Evolutionary conservation across 2,329 filamentous ascomycete genomes (phyloP), one percentile per base, ranked within the genome.

Genomic region (Aspergillus thermomutatus): DNA sequence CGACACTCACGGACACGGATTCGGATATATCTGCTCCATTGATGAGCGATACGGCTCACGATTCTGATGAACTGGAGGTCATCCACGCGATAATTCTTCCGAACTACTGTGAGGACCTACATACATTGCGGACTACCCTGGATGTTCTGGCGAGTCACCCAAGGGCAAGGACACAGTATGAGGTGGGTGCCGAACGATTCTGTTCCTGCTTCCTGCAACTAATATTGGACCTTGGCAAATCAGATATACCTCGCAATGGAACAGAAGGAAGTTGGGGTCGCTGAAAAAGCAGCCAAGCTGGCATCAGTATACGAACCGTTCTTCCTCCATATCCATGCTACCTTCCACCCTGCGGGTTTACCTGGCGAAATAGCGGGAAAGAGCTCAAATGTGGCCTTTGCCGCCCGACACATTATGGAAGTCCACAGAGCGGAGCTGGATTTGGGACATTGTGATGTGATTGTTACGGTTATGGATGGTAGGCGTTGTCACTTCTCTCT

Each of bases 181-280:
- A 90, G 79, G 87, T 90, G 74, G 79, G 87, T 83, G 31, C 14
- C 7, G 31, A 17, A 14, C 14, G 31, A 37, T 14, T 7, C 31
- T 6, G 14, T 17, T 17, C 4, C 2, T 37, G 31, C 31, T 37
- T 37, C 5, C 14, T 37, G 14, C 14, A 37, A n/a, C 14, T 37
- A 37, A 37, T 37, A 7, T 17, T 7, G 31, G 31, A 28, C 9
- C 11, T 34, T 57, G 31, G 60, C 52, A 45, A 28, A 28, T 59
- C 53, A 90, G 87, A 77, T 91, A 53, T 90, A 87, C 66, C 79
- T 91, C 28, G 88, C 84, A 23, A 90, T 90, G 87, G 88, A 90
- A 68, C 77, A 86, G 64, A 84, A 87, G 56, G 88, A 91, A 69
- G 74, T 76, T 50, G 31, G 31, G 0, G 31, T 37, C 31, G 31